A percentile compares a stretch with the other conserved stretches of the same genome.
Conservation (phyloP, 2,329 filamentous ascomycete genomes). For the Xylariaceae sp. region DNA sequence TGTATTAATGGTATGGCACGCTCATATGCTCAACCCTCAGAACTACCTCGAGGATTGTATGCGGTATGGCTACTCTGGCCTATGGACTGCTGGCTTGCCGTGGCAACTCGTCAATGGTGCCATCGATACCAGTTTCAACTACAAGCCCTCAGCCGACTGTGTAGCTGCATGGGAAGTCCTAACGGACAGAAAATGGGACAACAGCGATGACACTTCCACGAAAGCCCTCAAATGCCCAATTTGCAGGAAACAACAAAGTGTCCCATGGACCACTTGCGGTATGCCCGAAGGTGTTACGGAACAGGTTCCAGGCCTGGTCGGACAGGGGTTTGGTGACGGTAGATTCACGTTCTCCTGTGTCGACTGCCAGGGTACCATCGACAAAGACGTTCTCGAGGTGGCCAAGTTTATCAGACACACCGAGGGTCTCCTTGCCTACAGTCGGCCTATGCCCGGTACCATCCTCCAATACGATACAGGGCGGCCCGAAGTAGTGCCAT, state of each 20-base stretch:
- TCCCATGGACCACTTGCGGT: conserved; percentile 59
- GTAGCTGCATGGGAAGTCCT: conserved; percentile 40
- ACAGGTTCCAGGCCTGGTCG: conserved; percentile 33
- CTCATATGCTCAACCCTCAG: conserved; percentile 73
- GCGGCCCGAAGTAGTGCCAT: conserved; percentile 33
- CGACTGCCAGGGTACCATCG: conserved; percentile 45
- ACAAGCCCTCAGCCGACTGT: conserved; percentile 41
- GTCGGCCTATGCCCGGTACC: conserved; percentile 63
- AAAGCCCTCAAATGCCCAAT: conserved; percentile 52
- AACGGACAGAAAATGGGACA: conserved; percentile 56
- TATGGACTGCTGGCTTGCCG: conserved; percentile 63
- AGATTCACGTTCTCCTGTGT: conserved; percentile 48
- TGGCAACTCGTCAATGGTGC: conserved; percentile 56
- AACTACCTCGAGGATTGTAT: conserved; percentile 72
- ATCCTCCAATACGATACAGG: conserved; percentile 53
- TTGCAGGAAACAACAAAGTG: conserved; percentile 38
- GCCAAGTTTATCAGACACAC: conserved; percentile 58
- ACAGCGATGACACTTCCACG: conserved; percentile 42
- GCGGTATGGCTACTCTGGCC: conserved; percentile 46
- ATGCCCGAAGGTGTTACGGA: conserved; percentile 31
- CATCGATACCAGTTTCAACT: conserved; percentile 58
- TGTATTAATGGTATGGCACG: conserved; percentile 75
- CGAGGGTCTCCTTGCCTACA: conserved; percentile 38
- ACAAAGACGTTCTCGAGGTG: conserved; percentile 56
- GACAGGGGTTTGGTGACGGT: conserved; percentile 58